Evolutionary conservation across 1,284 basidiomycete genomes (phyloP), one percentile per base, ranked within the genome.

Genomic region (Sporisorium scitamineum): DNA sequence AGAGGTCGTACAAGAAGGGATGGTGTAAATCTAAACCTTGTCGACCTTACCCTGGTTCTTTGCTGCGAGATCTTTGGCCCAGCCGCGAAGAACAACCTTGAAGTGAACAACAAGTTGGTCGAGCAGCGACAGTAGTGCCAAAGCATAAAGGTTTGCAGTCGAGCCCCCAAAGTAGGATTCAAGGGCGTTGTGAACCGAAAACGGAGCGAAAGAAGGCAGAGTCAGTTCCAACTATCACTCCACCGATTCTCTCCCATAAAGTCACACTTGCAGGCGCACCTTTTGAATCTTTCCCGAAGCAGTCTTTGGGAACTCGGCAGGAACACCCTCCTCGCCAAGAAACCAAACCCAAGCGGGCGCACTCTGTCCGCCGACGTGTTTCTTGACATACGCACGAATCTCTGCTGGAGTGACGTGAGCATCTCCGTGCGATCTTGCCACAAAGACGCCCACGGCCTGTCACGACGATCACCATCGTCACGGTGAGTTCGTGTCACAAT

Each of bases 271-370:
- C 11, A 22, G 34, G 63, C 70, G 50, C 54, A 93, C 92, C 86
- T 94, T 94, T 90, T 90, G 90, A 41, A 95, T 90, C 86, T 95
- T 95, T 47, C 93, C 93, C 76, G 93, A 94, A 20, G 91, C 92
- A 7, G 93, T 95, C 87, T 93, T 94, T 0, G 93, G 93, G 13
- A 94, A 85, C 71, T 92, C 91, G 24, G 86, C 84, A 9, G 87
- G 86, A 7, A 86, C 86, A 5, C 89, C 90, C 27, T 91, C 90
- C 78, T 92, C 90, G 20, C 90, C 90, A 0, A 92, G 77, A 71
- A 93, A 93, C 92, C 93, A 94, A 2, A 94, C 90, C 91, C 92
- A 94, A 5, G 88, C 87, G 0, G 93, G 93, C 1, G 91, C 90
- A 47, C 65, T 70, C 54, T 81, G 80, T 34, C 67, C 70, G 13